Conservation (phyloP, 2,329 filamentous ascomycete genomes). For the Lasiodiplodia citricola region DNA sequence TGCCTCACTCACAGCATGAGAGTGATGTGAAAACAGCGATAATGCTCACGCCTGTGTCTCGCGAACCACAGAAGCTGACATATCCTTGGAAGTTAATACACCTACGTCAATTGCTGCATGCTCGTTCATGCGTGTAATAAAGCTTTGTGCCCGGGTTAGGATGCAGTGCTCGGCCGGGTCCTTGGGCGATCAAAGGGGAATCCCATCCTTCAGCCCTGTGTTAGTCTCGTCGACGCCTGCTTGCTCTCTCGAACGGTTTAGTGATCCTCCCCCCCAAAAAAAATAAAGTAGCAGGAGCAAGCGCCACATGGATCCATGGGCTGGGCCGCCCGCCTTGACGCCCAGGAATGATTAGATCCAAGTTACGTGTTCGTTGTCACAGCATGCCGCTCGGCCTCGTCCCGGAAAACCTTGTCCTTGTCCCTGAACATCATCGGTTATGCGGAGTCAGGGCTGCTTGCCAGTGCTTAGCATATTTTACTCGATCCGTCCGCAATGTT, state of each 20-base stretch:
- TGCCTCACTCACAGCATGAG: too few species aligned
- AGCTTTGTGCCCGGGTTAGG: background rate
- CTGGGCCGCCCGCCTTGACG: background rate
- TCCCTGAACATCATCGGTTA: slow-evolving; percentile 1
- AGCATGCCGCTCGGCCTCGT: slow-evolving; percentile 15
- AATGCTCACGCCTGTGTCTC: background rate
- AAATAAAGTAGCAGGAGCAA: background rate
- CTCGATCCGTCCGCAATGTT: slow-evolving; percentile 2
- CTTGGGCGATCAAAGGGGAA: background rate
- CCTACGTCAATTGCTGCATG: background rate
- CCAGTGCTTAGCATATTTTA: slow-evolving; percentile 7
- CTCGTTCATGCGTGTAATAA: slow-evolving; percentile 1
- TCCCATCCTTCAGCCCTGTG: background rate
- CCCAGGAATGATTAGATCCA: background rate
- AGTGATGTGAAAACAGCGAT: background rate
- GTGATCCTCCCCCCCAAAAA: background rate
- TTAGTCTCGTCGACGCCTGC: background rate
- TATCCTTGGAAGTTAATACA: background rate
- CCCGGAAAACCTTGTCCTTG: slow-evolving; percentile 3
- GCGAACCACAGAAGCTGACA: background rate
- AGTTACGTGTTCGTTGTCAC: slow-evolving; percentile 11
- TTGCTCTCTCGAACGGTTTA: background rate
- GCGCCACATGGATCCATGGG: slow-evolving; percentile 1
- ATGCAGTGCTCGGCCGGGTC: background rate
- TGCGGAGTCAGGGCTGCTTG: background rate